Percentiles rank a stretch among this genome's conserved stretches.
phyloP scores from a whole-genome alignment of 345 rosid genomes.

The Aquilaria yunnanensis region DNA sequence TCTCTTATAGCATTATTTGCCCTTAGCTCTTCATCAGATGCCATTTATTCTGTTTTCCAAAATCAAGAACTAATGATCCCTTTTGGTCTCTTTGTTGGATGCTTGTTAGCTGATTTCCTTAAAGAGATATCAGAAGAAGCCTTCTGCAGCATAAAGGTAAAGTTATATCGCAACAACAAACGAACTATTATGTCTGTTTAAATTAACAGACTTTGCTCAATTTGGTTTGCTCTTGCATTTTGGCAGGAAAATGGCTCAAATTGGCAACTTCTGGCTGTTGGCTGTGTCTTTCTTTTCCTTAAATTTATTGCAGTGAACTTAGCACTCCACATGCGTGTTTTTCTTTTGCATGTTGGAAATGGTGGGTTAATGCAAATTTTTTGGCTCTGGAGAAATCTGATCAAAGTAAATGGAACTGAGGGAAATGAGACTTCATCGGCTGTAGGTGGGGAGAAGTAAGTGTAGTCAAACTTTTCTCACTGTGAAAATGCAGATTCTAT shows the following conservation, averaged over 20 bases:
- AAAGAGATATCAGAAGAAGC: slow-evolving; percentile 28
- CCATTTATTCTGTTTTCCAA: slow-evolving; percentile 27
- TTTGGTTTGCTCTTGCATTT: slow-evolving; percentile 1
- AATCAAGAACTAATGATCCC: slow-evolving; percentile 42
- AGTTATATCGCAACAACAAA: neutral
- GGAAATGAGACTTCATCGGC: neutral
- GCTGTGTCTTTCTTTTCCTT: slow-evolving; percentile 30
- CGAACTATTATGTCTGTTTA: neutral
- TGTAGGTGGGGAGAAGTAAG: slow-evolving; percentile 7
- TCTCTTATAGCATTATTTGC: slow-evolving; percentile 17
- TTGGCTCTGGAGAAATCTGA: slow-evolving; percentile 35
- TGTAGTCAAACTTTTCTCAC: neutral
- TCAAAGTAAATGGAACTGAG: slow-evolving; percentile 7
- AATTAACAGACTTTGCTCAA: neutral
- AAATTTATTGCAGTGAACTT: slow-evolving; percentile 30
- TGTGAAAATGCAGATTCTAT: neutral
- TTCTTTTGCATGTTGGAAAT: slow-evolving; percentile 45
- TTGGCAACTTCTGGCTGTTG: slow-evolving; percentile 17
- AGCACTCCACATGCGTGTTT: slow-evolving; percentile 8
- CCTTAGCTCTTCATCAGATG: slow-evolving; percentile 31
- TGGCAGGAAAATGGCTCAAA: slow-evolving; percentile 26
- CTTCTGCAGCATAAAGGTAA: slow-evolving; percentile 24
- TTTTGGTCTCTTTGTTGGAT: slow-evolving; percentile 41
- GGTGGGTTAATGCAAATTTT: slow-evolving; percentile 52
- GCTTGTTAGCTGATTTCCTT: slow-evolving; percentile 30